A percentile compares a stretch with the other conserved stretches of the same genome.
Evolutionary conservation across 2,329 filamentous ascomycete genomes (phyloP).

Genomic region (Epichloe brachyelytri): DNA sequence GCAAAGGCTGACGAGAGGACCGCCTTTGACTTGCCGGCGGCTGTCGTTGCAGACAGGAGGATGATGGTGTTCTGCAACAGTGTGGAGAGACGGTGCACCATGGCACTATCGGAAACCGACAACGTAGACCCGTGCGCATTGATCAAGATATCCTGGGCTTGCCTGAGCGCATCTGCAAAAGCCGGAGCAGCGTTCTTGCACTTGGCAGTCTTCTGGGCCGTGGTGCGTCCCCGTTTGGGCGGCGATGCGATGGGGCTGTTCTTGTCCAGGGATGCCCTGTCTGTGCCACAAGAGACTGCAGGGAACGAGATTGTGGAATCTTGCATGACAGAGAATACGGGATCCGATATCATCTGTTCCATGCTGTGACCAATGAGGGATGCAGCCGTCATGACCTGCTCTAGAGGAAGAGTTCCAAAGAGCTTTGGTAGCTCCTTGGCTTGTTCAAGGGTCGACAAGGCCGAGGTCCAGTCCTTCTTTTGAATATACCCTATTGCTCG

Average conservation of each 20-base stretch:
- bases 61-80: constrained; percentile 54
- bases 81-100: constrained; percentile 50
- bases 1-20: constrained; percentile 42
- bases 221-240: constrained; percentile 16
- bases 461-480: constrained; percentile 44
- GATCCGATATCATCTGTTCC: constrained; percentile 62
- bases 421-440: constrained; percentile 31
- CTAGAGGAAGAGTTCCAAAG: constrained; percentile 26
- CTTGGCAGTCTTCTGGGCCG: constrained; percentile 17
- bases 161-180: constrained; percentile 47
- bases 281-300: constrained; percentile 39
- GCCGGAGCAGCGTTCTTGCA: constrained; percentile 16
- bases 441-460: constrained; percentile 40
- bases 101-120: constrained; percentile 40
- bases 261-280: constrained; percentile 25
- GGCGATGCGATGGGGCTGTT: constrained; percentile 24
- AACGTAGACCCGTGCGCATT: constrained; percentile 48
- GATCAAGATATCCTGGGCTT: constrained; percentile 52
- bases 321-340: constrained; percentile 78
- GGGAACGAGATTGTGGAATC: constrained; percentile 89
- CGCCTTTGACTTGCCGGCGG: constrained; percentile 30
- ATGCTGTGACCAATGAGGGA: constrained; percentile 56
- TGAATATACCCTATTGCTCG: constrained; percentile 32
- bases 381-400: constrained; percentile 52
- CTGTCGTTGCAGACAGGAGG: constrained; percentile 48